Evolutionary conservation across 805 yeast species (phyloP).

Genomic region (Candida dendrica): DNA sequence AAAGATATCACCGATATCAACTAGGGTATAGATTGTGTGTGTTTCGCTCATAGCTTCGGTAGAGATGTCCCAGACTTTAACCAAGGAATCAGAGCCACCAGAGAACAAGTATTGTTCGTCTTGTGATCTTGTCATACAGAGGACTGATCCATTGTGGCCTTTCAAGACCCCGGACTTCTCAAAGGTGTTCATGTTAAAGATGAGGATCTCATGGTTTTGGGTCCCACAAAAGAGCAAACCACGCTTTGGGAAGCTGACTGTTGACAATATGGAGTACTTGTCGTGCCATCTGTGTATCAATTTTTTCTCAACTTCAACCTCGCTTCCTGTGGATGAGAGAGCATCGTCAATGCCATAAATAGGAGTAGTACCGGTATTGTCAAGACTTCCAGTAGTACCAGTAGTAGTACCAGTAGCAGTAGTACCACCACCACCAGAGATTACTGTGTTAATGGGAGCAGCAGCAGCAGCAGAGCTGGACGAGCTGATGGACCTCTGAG

Average conservation of each 20-base stretch:
- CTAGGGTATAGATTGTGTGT: conserved; percentile 72
- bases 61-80: conserved; percentile 74
- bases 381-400: neutral
- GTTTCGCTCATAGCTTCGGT: conserved; percentile 33
- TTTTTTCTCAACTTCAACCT: conserved; percentile 2
- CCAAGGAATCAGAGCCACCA: conserved; percentile 86
- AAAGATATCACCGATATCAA: conserved; percentile 92
- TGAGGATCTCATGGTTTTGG: conserved; percentile 72
- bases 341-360: neutral
- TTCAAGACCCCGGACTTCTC: conserved; percentile 43
- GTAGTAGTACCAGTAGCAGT: neutral
- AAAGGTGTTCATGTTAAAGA: conserved; percentile 61
- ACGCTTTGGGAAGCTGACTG: conserved; percentile 50
- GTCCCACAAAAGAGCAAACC: conserved; percentile 80
- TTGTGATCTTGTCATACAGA: conserved; percentile 52
- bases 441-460: too few relatives aligned
- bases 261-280: conserved; percentile 65
- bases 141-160: conserved; percentile 70
- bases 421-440: neutral
- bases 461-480: too few relatives aligned
- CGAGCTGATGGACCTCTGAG: conserved; percentile 3
- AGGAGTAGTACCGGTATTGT: too few relatives aligned
- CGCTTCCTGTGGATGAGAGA: neutral
- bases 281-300: conserved; percentile 73
- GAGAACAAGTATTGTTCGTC: conserved; percentile 60